These are phyloP conservation scores for Collybia nuda DNA, from an alignment of 768 basidiomycete genomes.

Conservation along the genomic window DNA sequence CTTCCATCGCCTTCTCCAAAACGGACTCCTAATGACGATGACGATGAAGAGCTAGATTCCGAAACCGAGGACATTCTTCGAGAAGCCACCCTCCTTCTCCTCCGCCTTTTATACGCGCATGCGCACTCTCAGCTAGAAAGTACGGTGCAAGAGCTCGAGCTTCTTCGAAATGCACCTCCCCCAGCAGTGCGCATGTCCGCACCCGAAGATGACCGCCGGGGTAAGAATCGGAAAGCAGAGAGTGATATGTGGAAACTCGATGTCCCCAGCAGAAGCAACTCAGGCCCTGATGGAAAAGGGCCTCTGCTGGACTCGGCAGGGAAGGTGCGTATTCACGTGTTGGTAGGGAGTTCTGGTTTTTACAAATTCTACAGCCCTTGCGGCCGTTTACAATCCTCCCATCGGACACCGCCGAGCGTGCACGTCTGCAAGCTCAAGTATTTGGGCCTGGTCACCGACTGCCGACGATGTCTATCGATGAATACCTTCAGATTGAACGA, in stretches of 20 bases:
- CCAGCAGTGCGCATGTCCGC: constrained; percentile 28
- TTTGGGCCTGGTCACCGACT: constrained; percentile 82
- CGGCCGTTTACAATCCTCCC: constrained; percentile 94
- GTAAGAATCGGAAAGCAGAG: constrained; percentile 38
- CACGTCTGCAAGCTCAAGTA: constrained; percentile 73
- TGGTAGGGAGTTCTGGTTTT: background rate
- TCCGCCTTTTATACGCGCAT: constrained; percentile 72
- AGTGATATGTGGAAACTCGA: constrained; percentile 78
- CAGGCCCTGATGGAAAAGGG: constrained; percentile 50
- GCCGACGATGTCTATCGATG: constrained; percentile 95
- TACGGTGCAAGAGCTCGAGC: constrained; percentile 68
- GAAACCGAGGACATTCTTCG: constrained; percentile 68
- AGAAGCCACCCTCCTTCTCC: constrained; percentile 64
- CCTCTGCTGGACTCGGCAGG: constrained; percentile 75
- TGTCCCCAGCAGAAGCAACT: constrained; percentile 33
- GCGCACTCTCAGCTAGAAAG: constrained; percentile 67
- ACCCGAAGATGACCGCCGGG: constrained; percentile 34
- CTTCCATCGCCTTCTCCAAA: constrained; percentile 37
- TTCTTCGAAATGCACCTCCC: constrained; percentile 58
- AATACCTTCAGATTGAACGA: constrained; percentile 86
- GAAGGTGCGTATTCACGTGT: constrained; percentile 48
- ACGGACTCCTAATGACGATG: constrained; percentile 12
- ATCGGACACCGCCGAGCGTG: constrained; percentile 62
- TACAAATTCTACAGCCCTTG: constrained; percentile 55
- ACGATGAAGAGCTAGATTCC: constrained; percentile 50